Percentiles rank a stretch among this genome's conserved stretches.
phyloP scores from a whole-genome alignment of 2,329 filamentous ascomycete species.

The Pseudophaeomoniella oleicola region DNA sequence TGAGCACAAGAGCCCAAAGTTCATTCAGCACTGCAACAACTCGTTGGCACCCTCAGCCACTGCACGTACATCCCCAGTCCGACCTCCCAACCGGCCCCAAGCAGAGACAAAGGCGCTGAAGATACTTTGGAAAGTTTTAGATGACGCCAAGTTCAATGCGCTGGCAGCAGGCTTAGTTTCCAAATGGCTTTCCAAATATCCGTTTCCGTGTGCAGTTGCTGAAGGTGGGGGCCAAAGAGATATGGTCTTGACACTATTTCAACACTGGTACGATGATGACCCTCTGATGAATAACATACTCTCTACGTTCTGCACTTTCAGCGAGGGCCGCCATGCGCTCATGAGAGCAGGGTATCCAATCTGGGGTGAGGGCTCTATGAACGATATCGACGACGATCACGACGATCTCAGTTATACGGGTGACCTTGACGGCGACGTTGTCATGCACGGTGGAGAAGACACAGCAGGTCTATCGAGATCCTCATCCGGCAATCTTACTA shows the following conservation, averaged over 20 bases:
- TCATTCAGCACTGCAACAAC: slow-evolving; percentile 18
- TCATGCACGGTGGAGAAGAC: slow-evolving; percentile 39
- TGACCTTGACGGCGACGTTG: slow-evolving; percentile 31
- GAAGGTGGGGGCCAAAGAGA: slow-evolving; percentile 11
- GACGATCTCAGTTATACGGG: slow-evolving; percentile 32
- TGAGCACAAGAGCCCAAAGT: slow-evolving; percentile 15
- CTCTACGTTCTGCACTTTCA: slow-evolving; percentile 20
- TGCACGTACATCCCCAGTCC: slow-evolving; percentile 10
- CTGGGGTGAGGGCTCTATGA: neutral
- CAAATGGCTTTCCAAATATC: slow-evolving; percentile 60
- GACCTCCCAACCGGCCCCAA: slow-evolving; percentile 16
- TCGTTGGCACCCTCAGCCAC: slow-evolving; percentile 22
- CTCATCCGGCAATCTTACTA: no score
- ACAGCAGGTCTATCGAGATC: slow-evolving; percentile 28
- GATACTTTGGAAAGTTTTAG: slow-evolving; percentile 48
- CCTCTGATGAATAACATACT: slow-evolving; percentile 28
- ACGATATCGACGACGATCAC: slow-evolving; percentile 1
- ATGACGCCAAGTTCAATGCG: slow-evolving; percentile 29
- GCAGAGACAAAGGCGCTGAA: slow-evolving; percentile 27
- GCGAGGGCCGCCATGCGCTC: slow-evolving; percentile 24
- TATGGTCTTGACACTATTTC: slow-evolving; percentile 22
- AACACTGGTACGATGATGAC: slow-evolving; percentile 25
- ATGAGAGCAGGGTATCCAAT: slow-evolving; percentile 19
- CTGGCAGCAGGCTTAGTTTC: slow-evolving; percentile 46
- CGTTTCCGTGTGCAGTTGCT: slow-evolving; percentile 43